A percentile compares a stretch with the other conserved stretches of the same genome.
phyloP scores from a whole-genome alignment of 345 rosid genomes.

The Abelmoschus esculentus region DNA sequence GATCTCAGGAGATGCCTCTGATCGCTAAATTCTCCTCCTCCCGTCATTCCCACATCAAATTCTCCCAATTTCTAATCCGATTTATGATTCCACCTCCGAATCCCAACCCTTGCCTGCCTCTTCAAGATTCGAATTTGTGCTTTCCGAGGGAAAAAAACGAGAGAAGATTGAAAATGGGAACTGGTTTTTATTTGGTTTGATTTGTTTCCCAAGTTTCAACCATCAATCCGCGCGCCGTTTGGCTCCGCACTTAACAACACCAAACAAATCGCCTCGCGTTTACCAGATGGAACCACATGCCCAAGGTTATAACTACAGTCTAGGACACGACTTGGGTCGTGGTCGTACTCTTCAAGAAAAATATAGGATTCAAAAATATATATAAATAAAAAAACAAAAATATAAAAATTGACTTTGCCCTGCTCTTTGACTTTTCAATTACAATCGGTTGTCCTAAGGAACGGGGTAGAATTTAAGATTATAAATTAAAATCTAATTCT shows the following conservation, averaged over 20 bases:
- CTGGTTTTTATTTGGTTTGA: background rate
- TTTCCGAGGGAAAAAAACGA: background rate
- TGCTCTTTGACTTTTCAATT: too few relatives aligned
- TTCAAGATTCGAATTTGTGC: background rate
- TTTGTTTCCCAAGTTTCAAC: background rate
- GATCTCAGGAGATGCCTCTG: constrained; percentile 34
- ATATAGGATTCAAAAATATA: too few relatives aligned
- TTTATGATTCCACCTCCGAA: background rate
- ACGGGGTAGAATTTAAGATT: too few relatives aligned
- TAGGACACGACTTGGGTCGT: background rate
- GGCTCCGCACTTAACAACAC: background rate
- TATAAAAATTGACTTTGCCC: too few relatives aligned
- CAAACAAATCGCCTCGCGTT: background rate
- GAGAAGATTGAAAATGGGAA: background rate
- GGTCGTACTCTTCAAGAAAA: too few relatives aligned
- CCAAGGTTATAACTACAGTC: background rate
- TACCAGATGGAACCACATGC: background rate
- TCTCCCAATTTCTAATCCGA: background rate
- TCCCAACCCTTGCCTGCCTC: background rate
- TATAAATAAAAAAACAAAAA: too few relatives aligned
- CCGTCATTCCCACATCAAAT: constrained; percentile 4
- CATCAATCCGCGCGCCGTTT: background rate
- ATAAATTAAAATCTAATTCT: too few relatives aligned
- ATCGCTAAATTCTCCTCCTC: constrained; percentile 19
- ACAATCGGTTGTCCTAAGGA: too few relatives aligned